These are phyloP conservation scores for Lasiodiplodia sp. DNA, from an alignment of 2,329 filamentous ascomycete genomes.

Conservation along the genomic window DNA sequence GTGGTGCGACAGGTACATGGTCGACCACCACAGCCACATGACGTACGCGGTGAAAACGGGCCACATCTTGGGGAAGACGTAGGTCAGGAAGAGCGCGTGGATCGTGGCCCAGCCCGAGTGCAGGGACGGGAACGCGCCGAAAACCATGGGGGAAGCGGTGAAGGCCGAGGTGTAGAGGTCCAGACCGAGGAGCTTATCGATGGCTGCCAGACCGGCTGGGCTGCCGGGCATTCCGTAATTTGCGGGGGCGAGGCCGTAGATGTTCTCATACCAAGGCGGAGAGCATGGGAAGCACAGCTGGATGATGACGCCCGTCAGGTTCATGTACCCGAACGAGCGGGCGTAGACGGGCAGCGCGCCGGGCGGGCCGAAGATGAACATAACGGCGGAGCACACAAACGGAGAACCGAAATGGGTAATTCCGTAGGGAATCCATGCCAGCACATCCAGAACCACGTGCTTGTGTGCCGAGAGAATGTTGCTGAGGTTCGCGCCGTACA, in stretches of 20 bases:
- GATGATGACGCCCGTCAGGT: conserved; percentile 83
- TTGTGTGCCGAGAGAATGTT: conserved; percentile 94
- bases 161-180: conserved; percentile 95
- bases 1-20: conserved; percentile 97
- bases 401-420: conserved; percentile 89
- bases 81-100: conserved; percentile 90
- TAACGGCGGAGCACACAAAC: conserved; percentile 75
- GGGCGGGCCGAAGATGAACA: conserved; percentile 90
- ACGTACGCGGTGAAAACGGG: conserved; percentile 83
- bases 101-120: conserved; percentile 90
- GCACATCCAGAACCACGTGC: conserved; percentile 79
- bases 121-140: conserved; percentile 92
- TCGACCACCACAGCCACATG: conserved; percentile 97
- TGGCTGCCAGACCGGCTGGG: conserved; percentile 85
- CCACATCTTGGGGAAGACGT: conserved; percentile 85
- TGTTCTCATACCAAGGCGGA: conserved; percentile 95
- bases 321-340: conserved; percentile 90
- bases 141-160: conserved; percentile 87
- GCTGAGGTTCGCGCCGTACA: conserved; percentile 94
- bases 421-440: conserved; percentile 94
- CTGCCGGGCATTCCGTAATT: conserved; percentile 92
- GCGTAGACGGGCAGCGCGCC: conserved; percentile 86
- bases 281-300: conserved; percentile 93
- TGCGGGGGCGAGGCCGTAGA: conserved; percentile 87
- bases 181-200: conserved; percentile 88